Base-by-base conservation (phyloP, 208 protist species). In the Leptomonas seymouri region DNA sequence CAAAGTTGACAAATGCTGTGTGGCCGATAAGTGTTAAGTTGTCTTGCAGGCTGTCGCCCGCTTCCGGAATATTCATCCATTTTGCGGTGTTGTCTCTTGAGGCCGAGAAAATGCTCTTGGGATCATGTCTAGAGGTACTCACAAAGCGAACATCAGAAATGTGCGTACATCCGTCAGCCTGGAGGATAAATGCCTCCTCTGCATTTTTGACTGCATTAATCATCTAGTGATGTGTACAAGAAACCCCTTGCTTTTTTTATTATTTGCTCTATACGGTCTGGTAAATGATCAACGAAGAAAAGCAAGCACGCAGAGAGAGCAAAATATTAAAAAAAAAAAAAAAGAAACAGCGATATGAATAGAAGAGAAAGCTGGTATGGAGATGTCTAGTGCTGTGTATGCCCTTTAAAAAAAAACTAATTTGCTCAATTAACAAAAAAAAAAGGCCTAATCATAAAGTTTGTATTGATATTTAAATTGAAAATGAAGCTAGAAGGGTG, bases 1-100 rank as follows among this genome's bases (percentile, higher is more conserved):
- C 76, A 55, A 90, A 93, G 67, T 95, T 95, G 23, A 95, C 90
- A 78, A 95, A 95, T 2, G 81, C 87, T 2, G 67, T 84, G 66
- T 95, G 90, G 3, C 87, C 90, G 46, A 80, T 51, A 46, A 91
- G 78, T 15, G 71, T 76, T 44, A 71, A 31, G 16, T 50, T 59
- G 46, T 82, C 73, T 1, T 62, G 61, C 27, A 58, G 2, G 2
- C 27, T 46, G 23, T 70, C 67, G 20, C 61, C 64, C 11, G 59
- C 36, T 0, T 50, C 66, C 0, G 74, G 80, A 5, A 84, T 42
- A 15, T 44, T 68, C 50, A 68, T 74, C 41, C 81, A 46, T 30
- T 79, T 73, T 7, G 85, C 80, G 8, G 78, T 93, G 44, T 83
- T 65, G 59, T 93, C 86, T 15, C 86, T 80, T 18, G 89, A 91